Evolutionary conservation across 2,329 filamentous ascomycete genomes (phyloP).

Genomic region (Trichoderma arundinaceum): DNA sequence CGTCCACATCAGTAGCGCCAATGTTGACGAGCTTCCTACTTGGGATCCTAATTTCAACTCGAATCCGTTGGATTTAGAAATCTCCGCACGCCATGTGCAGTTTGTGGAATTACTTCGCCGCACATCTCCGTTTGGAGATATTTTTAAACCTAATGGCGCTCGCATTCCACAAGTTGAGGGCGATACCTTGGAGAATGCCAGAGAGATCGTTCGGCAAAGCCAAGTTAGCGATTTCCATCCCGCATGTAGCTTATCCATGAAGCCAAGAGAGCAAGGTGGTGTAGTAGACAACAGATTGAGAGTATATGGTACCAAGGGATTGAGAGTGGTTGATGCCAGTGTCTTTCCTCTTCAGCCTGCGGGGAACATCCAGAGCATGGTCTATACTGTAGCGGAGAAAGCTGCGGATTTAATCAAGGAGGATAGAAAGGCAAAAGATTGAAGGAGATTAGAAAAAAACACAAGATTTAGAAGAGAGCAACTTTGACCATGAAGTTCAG

Average conservation of each 20-base stretch:
- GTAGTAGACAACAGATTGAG: slow-evolving; percentile 51
- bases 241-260: slow-evolving; percentile 57
- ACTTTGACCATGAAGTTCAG: not conserved
- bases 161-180: slow-evolving; percentile 36
- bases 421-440: slow-evolving; percentile 8
- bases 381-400: slow-evolving; percentile 48
- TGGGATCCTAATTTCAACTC: slow-evolving; percentile 39
- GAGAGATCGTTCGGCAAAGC: slow-evolving; percentile 44
- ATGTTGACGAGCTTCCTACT: slow-evolving; percentile 50
- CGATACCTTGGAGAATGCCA: slow-evolving; percentile 43
- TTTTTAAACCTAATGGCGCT: slow-evolving; percentile 48
- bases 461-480: not conserved
- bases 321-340: slow-evolving; percentile 55
- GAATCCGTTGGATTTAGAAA: slow-evolving; percentile 62
- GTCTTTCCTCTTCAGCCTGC: slow-evolving; percentile 52
- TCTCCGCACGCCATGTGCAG: slow-evolving; percentile 51
- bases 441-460: not conserved
- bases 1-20: slow-evolving; percentile 58
- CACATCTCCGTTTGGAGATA: slow-evolving; percentile 47
- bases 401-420: slow-evolving; percentile 45
- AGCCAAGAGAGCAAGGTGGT: slow-evolving; percentile 51
- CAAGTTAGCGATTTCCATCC: slow-evolving; percentile 54
- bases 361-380: slow-evolving; percentile 43
- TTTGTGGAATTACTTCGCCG: slow-evolving; percentile 48
- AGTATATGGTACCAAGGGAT: slow-evolving; percentile 52